phyloP scores from a whole-genome alignment of 2,329 filamentous ascomycete species.

The Aspergillus sp. region DNA sequence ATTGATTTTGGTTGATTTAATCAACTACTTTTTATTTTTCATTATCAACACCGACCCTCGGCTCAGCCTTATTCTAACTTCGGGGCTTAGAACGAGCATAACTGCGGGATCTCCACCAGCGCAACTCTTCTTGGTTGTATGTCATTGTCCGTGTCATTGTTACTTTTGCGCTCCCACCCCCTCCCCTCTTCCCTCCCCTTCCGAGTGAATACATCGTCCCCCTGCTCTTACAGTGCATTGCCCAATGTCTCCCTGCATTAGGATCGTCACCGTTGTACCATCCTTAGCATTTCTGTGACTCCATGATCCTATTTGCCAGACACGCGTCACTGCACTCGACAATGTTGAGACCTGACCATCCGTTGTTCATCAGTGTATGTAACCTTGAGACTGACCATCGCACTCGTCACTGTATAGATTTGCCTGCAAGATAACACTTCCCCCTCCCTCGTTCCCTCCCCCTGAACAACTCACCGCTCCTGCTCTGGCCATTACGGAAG shows the following conservation, averaged over 20 bases:
- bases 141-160: slow-evolving; percentile 1
- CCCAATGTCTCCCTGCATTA: slow-evolving; percentile 23
- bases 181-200: background rate
- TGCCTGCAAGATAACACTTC: slow-evolving; percentile 9
- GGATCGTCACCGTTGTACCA: slow-evolving; percentile 21
- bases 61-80: background rate
- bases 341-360: background rate
- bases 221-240: slow-evolving; percentile 7
- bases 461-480: slow-evolving; percentile 10
- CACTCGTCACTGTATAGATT: slow-evolving; percentile 12
- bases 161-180: slow-evolving; percentile 3
- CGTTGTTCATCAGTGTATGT: slow-evolving; percentile 8
- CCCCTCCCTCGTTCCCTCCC: background rate
- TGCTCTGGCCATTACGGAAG: background rate
- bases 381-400: slow-evolving; percentile 15
- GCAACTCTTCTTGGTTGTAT: slow-evolving; percentile 9
- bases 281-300: slow-evolving; percentile 6
- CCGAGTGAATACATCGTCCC: background rate
- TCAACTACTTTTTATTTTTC: background rate
- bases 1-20: too few relatives aligned
- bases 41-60: slow-evolving; percentile 1
- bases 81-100: slow-evolving; percentile 3
- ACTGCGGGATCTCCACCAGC: slow-evolving; percentile 10
- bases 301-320: slow-evolving; percentile 19
- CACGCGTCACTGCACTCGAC: slow-evolving; percentile 22